These are phyloP conservation scores for Begonia masoniana DNA, from an alignment of 306 rosid genomes.

Conservation along the genomic window DNA sequence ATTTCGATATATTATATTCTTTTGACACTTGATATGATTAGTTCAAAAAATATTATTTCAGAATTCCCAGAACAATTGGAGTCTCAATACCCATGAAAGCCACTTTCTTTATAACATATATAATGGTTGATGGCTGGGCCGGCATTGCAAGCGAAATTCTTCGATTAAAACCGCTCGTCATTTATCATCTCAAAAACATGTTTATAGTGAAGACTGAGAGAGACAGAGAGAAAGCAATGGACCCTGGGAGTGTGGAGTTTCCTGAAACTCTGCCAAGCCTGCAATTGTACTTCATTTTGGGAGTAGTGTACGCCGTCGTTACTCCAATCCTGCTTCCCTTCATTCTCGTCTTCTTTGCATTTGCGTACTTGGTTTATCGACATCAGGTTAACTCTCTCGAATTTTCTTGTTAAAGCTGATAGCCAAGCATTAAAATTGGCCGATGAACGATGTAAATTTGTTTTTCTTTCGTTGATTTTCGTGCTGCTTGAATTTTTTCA, in stretches of 20 bases:
- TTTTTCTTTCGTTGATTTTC: slow-evolving; percentile 1
- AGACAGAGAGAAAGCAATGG: slow-evolving; percentile 80
- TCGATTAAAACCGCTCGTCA: slow-evolving; percentile 80
- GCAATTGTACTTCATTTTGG: slow-evolving; percentile 89
- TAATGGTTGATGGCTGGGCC: slow-evolving; percentile 99
- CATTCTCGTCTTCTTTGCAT: slow-evolving; percentile 80
- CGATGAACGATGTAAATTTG: too few relatives aligned
- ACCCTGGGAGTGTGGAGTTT: slow-evolving; percentile 83
- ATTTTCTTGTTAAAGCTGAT: neutral
- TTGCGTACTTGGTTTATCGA: slow-evolving; percentile 92
- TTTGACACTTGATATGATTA: too few relatives aligned
- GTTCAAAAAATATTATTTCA: slow-evolving; percentile 14
- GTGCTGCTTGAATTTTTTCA: slow-evolving; percentile 17
- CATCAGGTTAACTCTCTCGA: slow-evolving; percentile 66
- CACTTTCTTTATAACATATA: slow-evolving; percentile 92
- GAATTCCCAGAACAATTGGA: slow-evolving; percentile 95
- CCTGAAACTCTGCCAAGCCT: slow-evolving; percentile 84
- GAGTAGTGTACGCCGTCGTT: slow-evolving; percentile 85
- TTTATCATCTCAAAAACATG: slow-evolving; percentile 84
- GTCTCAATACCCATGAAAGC: slow-evolving; percentile 96
- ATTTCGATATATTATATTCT: too few relatives aligned
- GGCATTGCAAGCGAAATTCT: slow-evolving; percentile 93
- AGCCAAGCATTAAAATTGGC: too few relatives aligned
- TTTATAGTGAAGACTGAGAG: slow-evolving; percentile 91
- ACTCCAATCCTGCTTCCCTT: slow-evolving; percentile 98